A percentile compares a stretch with the other conserved stretches of the same genome.
Evolutionary conservation across 2,329 filamentous ascomycete species (phyloP).

Genomic region (Talaromyces funiculosus): DNA sequence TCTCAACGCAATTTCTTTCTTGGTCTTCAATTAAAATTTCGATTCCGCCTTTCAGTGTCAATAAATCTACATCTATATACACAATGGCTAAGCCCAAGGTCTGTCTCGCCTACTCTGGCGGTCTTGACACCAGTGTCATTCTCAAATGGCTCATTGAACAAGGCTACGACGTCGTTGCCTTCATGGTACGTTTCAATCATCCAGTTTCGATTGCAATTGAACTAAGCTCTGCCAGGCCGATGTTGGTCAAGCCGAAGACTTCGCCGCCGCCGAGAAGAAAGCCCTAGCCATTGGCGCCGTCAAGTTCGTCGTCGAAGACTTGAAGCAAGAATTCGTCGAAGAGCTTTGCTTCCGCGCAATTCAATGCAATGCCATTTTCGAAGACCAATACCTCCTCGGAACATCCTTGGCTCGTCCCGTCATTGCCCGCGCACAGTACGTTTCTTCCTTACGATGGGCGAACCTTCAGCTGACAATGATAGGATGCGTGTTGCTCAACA

Average conservation of each 20-base stretch:
- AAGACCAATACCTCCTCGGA: slow-evolving; percentile 48
- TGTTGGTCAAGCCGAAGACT: slow-evolving; percentile 64
- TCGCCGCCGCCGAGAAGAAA: slow-evolving; percentile 66
- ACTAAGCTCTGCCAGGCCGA: slow-evolving; percentile 45
- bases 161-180: slow-evolving; percentile 58
- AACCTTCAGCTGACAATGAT: not conserved
- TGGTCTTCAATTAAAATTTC: not conserved
- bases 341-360: slow-evolving; percentile 75
- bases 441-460: not conserved
- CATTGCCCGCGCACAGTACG: slow-evolving; percentile 41
- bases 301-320: slow-evolving; percentile 58
- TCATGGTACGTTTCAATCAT: slow-evolving; percentile 26
- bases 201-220: not conserved
- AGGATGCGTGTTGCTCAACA: slow-evolving; percentile 33
- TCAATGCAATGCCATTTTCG: slow-evolving; percentile 62
- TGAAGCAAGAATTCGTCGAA: slow-evolving; percentile 71
- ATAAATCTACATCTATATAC: not conserved
- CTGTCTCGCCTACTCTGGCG: slow-evolving; percentile 25
- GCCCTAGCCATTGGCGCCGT: slow-evolving; percentile 63
- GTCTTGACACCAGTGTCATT: slow-evolving; percentile 38
- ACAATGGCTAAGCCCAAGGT: slow-evolving; percentile 17
- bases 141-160: slow-evolving; percentile 45
- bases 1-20: not conserved
- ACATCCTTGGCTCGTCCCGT: slow-evolving; percentile 43
- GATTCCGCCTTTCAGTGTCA: not conserved